Evolutionary conservation across 2,329 filamentous ascomycete genomes (phyloP).

Genomic region (Alternaria longipes): DNA sequence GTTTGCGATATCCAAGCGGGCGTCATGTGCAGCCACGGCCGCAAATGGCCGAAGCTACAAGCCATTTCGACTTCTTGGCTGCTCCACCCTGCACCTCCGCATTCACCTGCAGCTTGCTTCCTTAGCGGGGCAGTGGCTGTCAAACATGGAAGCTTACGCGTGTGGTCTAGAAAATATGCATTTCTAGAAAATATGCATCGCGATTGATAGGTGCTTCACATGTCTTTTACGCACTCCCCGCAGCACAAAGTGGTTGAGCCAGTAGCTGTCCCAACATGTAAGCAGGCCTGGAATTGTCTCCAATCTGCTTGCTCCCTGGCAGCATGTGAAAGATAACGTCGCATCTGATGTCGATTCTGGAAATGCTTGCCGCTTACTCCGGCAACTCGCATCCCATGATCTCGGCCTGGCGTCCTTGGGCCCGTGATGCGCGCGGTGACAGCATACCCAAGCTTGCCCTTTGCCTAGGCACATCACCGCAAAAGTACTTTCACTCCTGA

Average conservation of each 20-base stretch:
- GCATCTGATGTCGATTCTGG: neutral
- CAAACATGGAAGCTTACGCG: neutral
- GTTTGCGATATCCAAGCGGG: constrained; percentile 2
- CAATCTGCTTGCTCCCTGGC: neutral
- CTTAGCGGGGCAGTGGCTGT: constrained; percentile 14
- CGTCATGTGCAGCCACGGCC: constrained; percentile 13
- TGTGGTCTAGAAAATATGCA: neutral
- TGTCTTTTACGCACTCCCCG: neutral
- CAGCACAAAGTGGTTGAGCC: constrained; percentile 5
- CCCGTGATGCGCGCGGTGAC: constrained; percentile 23
- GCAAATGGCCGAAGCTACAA: constrained; percentile 27
- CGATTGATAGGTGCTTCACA: neutral
- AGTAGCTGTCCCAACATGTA: constrained; percentile 17
- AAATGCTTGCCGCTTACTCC: constrained; percentile 26
- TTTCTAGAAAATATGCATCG: neutral
- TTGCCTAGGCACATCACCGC: constrained; percentile 8
- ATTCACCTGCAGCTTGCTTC: constrained; percentile 9
- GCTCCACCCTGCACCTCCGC: constrained; percentile 19
- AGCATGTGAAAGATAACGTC: constrained; percentile 15
- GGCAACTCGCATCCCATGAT: constrained; percentile 34
- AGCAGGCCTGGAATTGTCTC: neutral
- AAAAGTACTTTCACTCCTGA: constrained; percentile 7
- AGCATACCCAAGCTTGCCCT: constrained; percentile 6
- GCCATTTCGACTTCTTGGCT: constrained; percentile 21
- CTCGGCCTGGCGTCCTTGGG: constrained; percentile 20